Conservation (phyloP, 2,329 filamentous ascomycete genomes). For the Calonectria hawksworthii region DNA sequence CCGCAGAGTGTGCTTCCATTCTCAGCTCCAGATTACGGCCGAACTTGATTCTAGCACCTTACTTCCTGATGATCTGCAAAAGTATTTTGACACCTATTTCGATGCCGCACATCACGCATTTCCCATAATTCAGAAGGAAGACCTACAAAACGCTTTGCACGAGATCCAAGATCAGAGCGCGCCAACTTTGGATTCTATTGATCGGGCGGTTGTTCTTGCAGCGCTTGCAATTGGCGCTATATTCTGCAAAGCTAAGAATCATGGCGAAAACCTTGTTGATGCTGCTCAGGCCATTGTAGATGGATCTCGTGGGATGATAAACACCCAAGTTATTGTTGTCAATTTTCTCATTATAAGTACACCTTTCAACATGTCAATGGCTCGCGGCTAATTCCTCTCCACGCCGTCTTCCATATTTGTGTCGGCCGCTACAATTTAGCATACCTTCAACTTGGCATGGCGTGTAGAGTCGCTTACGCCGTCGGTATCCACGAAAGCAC, state of each 20-base stretch:
- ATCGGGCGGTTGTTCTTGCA: background rate
- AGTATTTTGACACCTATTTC: background rate
- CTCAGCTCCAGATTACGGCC: background rate
- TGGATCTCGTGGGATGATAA: background rate
- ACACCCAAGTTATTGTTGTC: background rate
- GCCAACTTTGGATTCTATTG: background rate
- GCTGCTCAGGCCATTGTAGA: constrained; percentile 1
- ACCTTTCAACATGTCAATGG: background rate
- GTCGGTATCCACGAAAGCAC: background rate
- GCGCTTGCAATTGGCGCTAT: background rate
- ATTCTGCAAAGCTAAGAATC: background rate
- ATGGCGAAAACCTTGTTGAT: background rate
- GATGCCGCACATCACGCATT: background rate
- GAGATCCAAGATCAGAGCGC: background rate
- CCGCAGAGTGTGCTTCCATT: background rate
- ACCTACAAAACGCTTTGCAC: background rate
- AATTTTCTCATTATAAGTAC: constrained; percentile 1
- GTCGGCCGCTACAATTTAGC: background rate
- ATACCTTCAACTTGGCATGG: background rate
- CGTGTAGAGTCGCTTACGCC: background rate
- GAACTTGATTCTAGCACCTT: background rate
- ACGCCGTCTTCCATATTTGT: background rate
- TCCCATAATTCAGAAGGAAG: background rate
- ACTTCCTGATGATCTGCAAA: background rate
- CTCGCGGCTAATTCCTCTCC: background rate